A percentile compares a stretch with the other conserved stretches of the same genome.
These are phyloP conservation scores for Gardenia jasminoides DNA, from an alignment of 257 asterid genomes.

Conservation along the genomic window DNA sequence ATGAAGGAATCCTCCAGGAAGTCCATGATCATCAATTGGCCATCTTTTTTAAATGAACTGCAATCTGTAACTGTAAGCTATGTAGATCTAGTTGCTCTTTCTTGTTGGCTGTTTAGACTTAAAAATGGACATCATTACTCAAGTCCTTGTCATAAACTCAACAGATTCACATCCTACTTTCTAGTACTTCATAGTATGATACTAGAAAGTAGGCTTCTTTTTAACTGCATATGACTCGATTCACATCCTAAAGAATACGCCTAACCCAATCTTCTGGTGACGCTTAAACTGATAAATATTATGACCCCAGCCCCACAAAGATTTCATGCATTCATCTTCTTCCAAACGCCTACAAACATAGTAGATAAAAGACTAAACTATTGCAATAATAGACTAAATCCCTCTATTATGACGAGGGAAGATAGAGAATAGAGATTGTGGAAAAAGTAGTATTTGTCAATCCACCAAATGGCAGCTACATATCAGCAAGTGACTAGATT, in stretches of 20 bases:
- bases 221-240: slow-evolving; percentile 5
- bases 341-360: neutral
- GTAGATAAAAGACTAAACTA: neutral
- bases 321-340: slow-evolving; percentile 33
- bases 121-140: neutral
- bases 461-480: slow-evolving; percentile 17
- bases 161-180: too few species aligned
- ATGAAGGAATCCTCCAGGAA: neutral
- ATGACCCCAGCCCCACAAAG: slow-evolving; percentile 29
- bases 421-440: neutral
- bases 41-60: neutral
- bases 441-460: slow-evolving; percentile 5
- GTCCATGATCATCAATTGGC: neutral
- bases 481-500: slow-evolving; percentile 37
- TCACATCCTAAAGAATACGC: slow-evolving; percentile 4
- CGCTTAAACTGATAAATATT: neutral
- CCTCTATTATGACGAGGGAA: slow-evolving; percentile 10
- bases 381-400: neutral
- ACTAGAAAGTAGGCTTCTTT: neutral
- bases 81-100: neutral
- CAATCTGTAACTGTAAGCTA: too few species aligned
- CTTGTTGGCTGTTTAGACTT: neutral
- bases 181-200: too few species aligned
- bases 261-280: slow-evolving; percentile 23
- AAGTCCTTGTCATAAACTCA: slow-evolving; percentile 9